These are phyloP conservation scores for Phylloporus scabripes DNA, from an alignment of 768 basidiomycete species.

Conservation along the genomic window DNA sequence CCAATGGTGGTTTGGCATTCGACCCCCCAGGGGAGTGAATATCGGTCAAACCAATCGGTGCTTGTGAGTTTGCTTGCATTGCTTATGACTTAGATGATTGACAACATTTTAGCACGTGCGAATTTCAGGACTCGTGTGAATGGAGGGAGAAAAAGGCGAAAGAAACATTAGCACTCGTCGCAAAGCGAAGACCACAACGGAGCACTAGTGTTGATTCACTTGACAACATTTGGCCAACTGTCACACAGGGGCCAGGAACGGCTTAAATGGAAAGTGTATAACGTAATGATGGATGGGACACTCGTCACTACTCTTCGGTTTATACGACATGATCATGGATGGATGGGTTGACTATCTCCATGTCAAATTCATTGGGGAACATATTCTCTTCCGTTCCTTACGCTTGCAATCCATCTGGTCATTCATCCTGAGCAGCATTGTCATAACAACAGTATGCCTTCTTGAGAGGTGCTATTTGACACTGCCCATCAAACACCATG, in stretches of 20 bases:
- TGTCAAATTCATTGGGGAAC: slow-evolving; percentile 39
- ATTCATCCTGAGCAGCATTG: slow-evolving; percentile 42
- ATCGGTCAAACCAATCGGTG: slow-evolving; percentile 57
- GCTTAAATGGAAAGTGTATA: background rate
- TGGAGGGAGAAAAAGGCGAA: slow-evolving; percentile 57
- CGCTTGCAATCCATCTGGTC: slow-evolving; percentile 44
- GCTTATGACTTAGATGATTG: background rate
- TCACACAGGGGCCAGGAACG: too few species aligned
- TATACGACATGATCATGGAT: slow-evolving; percentile 27
- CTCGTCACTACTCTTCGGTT: background rate
- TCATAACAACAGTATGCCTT: slow-evolving; percentile 47
- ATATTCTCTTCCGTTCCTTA: slow-evolving; percentile 38
- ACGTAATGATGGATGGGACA: slow-evolving; percentile 34
- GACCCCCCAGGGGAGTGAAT: slow-evolving; percentile 67
- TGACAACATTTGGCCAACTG: background rate
- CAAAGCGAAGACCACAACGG: background rate
- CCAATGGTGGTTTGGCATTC: slow-evolving; percentile 70
- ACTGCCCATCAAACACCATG: background rate
- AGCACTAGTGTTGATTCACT: background rate
- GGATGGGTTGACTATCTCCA: slow-evolving; percentile 47
- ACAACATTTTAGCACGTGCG: slow-evolving; percentile 49
- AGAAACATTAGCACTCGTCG: slow-evolving; percentile 23
- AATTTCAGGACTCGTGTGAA: slow-evolving; percentile 72
- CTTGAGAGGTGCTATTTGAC: slow-evolving; percentile 46
- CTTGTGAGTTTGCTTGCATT: slow-evolving; percentile 39